Evolutionary conservation across 495 filamentous ascomycete genomes (phyloP), one percentile per base, ranked within the genome.

Genomic region (Talaromyces trachyspermus): DNA sequence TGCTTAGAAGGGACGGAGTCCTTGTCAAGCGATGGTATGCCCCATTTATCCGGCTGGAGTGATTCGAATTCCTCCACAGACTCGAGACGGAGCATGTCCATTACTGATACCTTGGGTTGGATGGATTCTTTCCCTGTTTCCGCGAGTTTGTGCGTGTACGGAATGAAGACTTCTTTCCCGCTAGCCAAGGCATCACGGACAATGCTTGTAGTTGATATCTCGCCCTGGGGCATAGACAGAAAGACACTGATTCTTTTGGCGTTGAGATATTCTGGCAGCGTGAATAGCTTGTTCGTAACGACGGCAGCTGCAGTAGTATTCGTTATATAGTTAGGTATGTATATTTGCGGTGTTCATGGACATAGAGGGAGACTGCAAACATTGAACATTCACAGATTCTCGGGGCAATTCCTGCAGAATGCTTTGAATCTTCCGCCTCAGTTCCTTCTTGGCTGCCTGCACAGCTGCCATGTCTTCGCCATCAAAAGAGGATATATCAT

Each of bases 61-160:
- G 77, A 73, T 51, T 85, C 78, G 62, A 86, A 96, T 58, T 97
- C 92, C 12, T 69, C 64, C 35, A 84, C 60, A 20, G 81, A 84
- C 41, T 70, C 65, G 49, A 98, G 70, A 42, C 81, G 79, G 2
- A 97, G 75, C 92, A 98, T 96, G 54, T 96, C 88, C 89, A 98
- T 97, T 15, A 87, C 71, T 18, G 78, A 81, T 2, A 70, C 64
- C 39, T 65, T 66, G 20, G 46, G 43, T 14, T 79, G 80, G 9
- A 54, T 58, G 9, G 50, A 44, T n/a, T 53, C 35, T 1, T 23
- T 18, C 2, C n/a, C n/a, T 5, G 61, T 58, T 20, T 76, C n/a
- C n/a, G n/a, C 69, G 12, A 77, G 65, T 40, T 72, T 79, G 63
- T 92, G 79, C 42, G 91, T 84, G 58, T 92, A 94, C 9, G 92